Conservation (phyloP, 192 early-diverging fungal genomes). For the Rhizophagus clarus region DNA sequence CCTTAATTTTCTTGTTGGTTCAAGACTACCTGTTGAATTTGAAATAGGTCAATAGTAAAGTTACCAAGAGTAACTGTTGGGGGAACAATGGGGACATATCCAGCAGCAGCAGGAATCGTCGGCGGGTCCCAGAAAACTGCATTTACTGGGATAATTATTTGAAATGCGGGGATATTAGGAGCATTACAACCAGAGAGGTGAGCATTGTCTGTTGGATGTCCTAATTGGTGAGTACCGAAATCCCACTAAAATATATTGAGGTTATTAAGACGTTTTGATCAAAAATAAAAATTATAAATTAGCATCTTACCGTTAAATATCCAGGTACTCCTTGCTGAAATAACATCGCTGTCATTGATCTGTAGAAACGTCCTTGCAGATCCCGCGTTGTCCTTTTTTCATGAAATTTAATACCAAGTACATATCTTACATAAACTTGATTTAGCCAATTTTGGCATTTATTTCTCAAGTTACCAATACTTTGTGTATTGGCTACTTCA, state of each 20-base stretch:
- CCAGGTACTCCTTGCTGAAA: not conserved
- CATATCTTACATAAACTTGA: not conserved
- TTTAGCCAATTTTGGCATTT: too few species aligned
- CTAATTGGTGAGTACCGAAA: slow-evolving; percentile 3
- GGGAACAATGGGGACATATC: not conserved
- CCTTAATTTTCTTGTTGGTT: not conserved
- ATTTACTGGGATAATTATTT: not conserved
- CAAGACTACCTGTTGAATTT: slow-evolving; percentile 27
- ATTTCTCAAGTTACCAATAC: too few species aligned
- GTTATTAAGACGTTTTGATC: not conserved
- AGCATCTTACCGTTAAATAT: too few species aligned
- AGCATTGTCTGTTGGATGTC: not conserved
- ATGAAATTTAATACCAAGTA: slow-evolving; percentile 24
- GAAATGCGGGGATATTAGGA: slow-evolving; percentile 12
- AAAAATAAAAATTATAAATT: too few species aligned
- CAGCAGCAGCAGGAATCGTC: not conserved
- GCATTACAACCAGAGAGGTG: slow-evolving; percentile 5
- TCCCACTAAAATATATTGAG: not conserved
- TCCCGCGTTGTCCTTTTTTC: not conserved
- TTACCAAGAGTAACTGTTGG: slow-evolving; percentile 9
- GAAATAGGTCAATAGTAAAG: slow-evolving; percentile 26
- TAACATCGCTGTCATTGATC: too few species aligned
- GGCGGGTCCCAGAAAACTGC: slow-evolving; percentile 3
- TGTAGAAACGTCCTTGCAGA: too few species aligned
- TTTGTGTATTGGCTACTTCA: not conserved